Evolutionary conservation across 2,329 filamentous ascomycete genomes (phyloP).

Genomic region (Paecilomyces fulvus): DNA sequence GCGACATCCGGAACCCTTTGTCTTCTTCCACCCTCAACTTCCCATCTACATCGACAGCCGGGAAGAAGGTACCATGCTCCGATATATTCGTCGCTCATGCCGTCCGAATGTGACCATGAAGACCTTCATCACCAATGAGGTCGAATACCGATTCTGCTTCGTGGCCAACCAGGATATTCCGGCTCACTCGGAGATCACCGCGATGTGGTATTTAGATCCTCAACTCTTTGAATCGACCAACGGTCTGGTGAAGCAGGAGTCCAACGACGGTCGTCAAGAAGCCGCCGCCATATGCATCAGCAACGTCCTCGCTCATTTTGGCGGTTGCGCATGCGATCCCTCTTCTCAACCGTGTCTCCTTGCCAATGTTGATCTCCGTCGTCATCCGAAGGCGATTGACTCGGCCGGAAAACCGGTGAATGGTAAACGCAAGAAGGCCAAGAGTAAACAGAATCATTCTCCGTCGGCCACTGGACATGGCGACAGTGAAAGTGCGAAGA

Average conservation of each 20-base stretch:
- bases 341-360: constrained; percentile 29
- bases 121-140: constrained; percentile 69
- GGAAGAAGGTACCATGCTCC: constrained; percentile 72
- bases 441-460: constrained; percentile 40
- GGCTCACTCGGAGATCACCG: constrained; percentile 42
- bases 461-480: constrained; percentile 46
- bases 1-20: constrained; percentile 55
- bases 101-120: constrained; percentile 81
- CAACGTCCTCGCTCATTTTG: constrained; percentile 41
- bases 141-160: constrained; percentile 87
- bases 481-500: constrained; percentile 49
- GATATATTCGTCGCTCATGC: constrained; percentile 89
- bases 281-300: constrained; percentile 37
- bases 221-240: constrained; percentile 30
- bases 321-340: constrained; percentile 39
- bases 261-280: constrained; percentile 31
- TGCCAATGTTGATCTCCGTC: constrained; percentile 36
- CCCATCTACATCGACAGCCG: constrained; percentile 91
- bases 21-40: constrained; percentile 79
- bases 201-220: constrained; percentile 40
- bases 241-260: constrained; percentile 34
- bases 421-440: constrained; percentile 41
- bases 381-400: constrained; percentile 25
- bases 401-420: constrained; percentile 32
- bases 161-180: constrained; percentile 70